Base-by-base conservation (phyloP, 345 rosid species). In the Microcos paniculata region DNA sequence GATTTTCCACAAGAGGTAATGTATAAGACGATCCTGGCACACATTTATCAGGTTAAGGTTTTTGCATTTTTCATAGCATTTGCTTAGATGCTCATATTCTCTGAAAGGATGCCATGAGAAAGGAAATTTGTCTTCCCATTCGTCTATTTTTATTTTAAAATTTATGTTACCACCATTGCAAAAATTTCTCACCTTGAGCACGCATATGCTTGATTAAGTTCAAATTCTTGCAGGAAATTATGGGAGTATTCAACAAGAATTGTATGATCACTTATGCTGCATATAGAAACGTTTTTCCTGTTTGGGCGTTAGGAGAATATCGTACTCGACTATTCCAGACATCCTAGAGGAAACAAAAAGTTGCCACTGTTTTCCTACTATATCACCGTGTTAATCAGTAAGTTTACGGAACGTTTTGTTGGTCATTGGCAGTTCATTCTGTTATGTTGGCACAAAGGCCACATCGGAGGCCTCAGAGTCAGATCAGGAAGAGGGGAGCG, bases 231-330 rank as follows among this genome's bases (percentile, higher is more conserved):
- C 87, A 89, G 96, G 92, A 89, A 84, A 87, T 89, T 70, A 89
- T 91, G 90, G 96, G 96, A 80, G 93, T 91, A 2, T 89, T 91
- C 78, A 89, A 89, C 69, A 88, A 49, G 81, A 89, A 91, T 77
- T 89, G 93, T 76, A 88, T 87, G 96, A 91, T 91, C 67, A 83
- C 88, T 4, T 91, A 89, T 23, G 81, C 92, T 0, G 96, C 92
- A 0, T 91, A 88, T 62, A 71, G 90, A 42, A 79, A 74, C 80
- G 89, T 89, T 63, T 91, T 91, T 74, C 93, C 90, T 3, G 84
- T 88, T 23, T 89, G 91, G 94, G 94, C 94, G 10, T 49, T 89
- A 77, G 96, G 96, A 45, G 90, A 89, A 77, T 91, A 89, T 65
- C 87, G 87, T 11, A 76, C 71, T 53, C 84, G 81, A 15, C 92